Conservation (phyloP, 2,329 filamentous ascomycete genomes). For the Colletotrichum tanaceti region DNA sequence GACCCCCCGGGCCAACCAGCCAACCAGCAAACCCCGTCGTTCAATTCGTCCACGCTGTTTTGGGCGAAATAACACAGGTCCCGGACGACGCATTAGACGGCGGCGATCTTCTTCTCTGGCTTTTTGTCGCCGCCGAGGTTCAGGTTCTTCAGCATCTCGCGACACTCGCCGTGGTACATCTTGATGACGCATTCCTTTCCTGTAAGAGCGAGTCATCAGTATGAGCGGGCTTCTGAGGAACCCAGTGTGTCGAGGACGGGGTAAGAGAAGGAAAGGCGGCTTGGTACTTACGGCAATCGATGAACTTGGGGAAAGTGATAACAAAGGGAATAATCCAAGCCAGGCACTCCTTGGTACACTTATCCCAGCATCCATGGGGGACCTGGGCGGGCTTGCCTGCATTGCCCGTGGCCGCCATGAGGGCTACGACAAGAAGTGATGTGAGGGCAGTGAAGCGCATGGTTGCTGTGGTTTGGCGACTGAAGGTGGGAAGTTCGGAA, state of each 20-base stretch:
- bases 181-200: neutral
- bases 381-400: neutral
- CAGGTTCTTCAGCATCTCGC: neutral
- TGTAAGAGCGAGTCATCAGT: neutral
- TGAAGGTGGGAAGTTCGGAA: fast-evolving
- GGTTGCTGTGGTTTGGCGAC: neutral
- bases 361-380: neutral
- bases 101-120: neutral
- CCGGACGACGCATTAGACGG: neutral
- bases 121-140: neutral
- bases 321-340: neutral
- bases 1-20: no score
- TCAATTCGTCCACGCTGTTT: neutral
- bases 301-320: neutral
- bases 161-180: conserved; percentile 7
- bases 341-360: neutral
- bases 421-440: conserved; percentile 3
- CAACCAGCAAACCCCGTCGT: no score
- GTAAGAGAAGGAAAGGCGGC: no score
- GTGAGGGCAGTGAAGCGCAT: neutral
- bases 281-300: conserved; percentile 2
- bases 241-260: no score
- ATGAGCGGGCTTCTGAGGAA: no score
- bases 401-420: neutral
- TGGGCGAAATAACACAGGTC: neutral